Base-by-base conservation (phyloP, 805 yeast genomes). In the Teunomyces cretensis region DNA sequence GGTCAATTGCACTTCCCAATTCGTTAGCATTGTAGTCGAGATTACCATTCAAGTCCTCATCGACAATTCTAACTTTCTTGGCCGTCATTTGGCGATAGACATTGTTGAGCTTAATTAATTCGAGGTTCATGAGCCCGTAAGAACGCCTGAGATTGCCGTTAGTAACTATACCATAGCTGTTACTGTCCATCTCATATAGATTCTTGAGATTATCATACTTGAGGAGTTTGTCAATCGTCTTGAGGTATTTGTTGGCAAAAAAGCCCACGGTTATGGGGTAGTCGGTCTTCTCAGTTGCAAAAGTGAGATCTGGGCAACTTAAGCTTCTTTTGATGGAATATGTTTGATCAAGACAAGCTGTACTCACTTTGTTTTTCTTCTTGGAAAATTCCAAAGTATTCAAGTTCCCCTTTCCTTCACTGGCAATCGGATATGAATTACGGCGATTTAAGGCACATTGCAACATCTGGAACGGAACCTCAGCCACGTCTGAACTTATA, bases 1-100 rank as follows among this genome's bases (percentile, higher is more conserved):
- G 50, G 47, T 72, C 76, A 8, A 72, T 62, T 7, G 65, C 63
- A 3, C 65, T 60, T 2, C 62, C 57, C 33, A 72, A 55, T 33
- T 61, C 66, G 9, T 54, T 52, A 43, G 70, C 55, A 39, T 64
- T 62, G 43, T 52, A 53, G 27, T 64, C 56, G 26, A 71, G 56
- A 28, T 57, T 55, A 6, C 54, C 54, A 4, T 60, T 50, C 27
- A 67, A 57, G 26, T 68, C 72, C 22, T 59, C 66, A 27, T 62
- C 65, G 15, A 64, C 47, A 5, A 62, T 47, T 27, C 52, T 61
- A 11, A 51, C 43, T 42, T 65, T 60, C 27, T 54, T 52, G 2
- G 44, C 33, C 6, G 54, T 53, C 59, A 70, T 58, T 38, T 60
- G 67, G 9, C 52, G 49, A 33, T 64, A 53, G 11, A 58, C 48